phyloP scores from a whole-genome alignment of 106 monocot species.

The Dendrobium catenatum region DNA sequence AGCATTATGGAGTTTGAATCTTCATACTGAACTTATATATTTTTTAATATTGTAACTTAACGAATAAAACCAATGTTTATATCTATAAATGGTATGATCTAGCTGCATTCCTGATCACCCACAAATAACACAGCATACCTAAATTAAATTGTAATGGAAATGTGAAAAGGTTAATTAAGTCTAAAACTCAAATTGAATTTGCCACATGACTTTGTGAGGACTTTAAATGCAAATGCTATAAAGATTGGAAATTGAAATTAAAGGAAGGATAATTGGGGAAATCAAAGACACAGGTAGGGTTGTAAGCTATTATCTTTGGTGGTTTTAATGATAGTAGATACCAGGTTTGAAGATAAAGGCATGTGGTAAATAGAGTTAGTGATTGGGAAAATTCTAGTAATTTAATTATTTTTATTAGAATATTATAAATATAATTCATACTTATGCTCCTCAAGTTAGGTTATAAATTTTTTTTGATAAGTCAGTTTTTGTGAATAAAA shows the following conservation, averaged over 20 bases:
- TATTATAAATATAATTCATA: neutral
- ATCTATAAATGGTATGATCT: neutral
- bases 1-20: neutral
- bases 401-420: neutral
- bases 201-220: neutral
- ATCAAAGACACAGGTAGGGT: neutral
- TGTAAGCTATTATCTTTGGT: neutral
- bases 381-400: neutral
- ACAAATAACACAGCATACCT: neutral
- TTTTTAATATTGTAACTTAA: neutral
- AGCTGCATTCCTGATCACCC: neutral
- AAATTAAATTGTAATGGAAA: neutral
- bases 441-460: neutral
- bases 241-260: neutral
- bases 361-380: neutral
- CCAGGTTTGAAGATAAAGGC: neutral
- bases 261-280: neutral
- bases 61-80: neutral
- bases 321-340: neutral
- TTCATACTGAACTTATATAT: neutral
- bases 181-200: neutral
- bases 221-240: neutral
- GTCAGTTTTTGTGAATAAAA: neutral
- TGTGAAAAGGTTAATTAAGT: neutral
- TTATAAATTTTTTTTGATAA: neutral